phyloP scores from a whole-genome alignment of 352 stramenopile genomes.

The Phytophthora uliginosa region DNA sequence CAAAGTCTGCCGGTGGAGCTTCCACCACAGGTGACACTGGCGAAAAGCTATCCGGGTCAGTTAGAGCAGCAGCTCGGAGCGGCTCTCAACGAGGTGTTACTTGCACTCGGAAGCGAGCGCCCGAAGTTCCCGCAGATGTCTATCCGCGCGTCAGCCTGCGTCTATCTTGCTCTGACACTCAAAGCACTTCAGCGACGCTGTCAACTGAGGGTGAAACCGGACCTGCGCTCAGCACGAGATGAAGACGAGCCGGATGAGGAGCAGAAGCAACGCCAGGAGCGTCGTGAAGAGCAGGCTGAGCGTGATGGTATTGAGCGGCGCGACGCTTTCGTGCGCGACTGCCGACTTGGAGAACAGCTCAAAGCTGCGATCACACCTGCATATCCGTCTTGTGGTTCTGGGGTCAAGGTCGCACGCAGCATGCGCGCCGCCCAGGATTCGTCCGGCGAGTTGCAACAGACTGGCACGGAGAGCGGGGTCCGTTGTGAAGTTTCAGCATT shows the following conservation, averaged over 20 bases:
- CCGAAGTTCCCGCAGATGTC: slow-evolving; percentile 70
- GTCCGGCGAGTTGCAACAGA: neutral
- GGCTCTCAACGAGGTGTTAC: slow-evolving; percentile 69
- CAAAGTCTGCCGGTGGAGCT: slow-evolving; percentile 73
- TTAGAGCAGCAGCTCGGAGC: slow-evolving; percentile 72
- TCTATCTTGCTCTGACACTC: slow-evolving; percentile 70
- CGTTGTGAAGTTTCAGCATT: neutral
- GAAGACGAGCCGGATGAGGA: slow-evolving; percentile 38
- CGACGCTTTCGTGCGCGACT: slow-evolving; percentile 62
- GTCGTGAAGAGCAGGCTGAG: slow-evolving; percentile 35
- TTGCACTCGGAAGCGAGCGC: slow-evolving; percentile 59
- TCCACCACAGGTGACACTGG: slow-evolving; percentile 60
- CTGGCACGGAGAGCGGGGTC: slow-evolving; percentile 2
- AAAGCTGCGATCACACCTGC: slow-evolving; percentile 43
- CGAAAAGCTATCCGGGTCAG: slow-evolving; percentile 63
- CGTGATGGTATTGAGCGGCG: slow-evolving; percentile 30
- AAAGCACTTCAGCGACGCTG: slow-evolving; percentile 47
- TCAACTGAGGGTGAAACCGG: slow-evolving; percentile 18
- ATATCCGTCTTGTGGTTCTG: slow-evolving; percentile 60
- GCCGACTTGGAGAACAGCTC: slow-evolving; percentile 58
- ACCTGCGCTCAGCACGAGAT: slow-evolving; percentile 28
- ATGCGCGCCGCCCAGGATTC: slow-evolving; percentile 46
- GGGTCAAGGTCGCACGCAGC: slow-evolving; percentile 53
- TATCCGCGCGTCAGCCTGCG: slow-evolving; percentile 48
- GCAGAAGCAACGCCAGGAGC: slow-evolving; percentile 29